A percentile compares a stretch with the other conserved stretches of the same genome.
Evolutionary conservation across 306 rosid species (phyloP).

Genomic region (Acacia melanoxylon): DNA sequence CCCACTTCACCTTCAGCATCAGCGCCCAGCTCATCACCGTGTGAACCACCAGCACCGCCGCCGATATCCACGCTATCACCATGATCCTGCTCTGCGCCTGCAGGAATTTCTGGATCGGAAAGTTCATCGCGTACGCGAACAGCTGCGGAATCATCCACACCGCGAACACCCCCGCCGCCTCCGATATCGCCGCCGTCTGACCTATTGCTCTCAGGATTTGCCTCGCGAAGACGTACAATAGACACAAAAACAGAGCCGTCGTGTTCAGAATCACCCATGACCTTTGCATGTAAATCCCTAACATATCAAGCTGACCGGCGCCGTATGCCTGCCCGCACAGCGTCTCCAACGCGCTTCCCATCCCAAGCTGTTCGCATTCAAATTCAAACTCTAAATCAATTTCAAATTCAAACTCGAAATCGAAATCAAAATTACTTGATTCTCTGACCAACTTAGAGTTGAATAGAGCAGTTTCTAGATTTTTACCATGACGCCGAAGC

Average conservation of each 20-base stretch:
- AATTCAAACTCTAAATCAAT: neutral
- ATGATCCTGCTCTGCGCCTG: conserved; percentile 86
- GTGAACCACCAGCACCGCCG: conserved; percentile 59
- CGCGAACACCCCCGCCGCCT: conserved; percentile 71
- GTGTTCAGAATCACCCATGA: conserved; percentile 74
- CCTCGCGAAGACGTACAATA: conserved; percentile 61
- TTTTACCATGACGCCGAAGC: conserved; percentile 72
- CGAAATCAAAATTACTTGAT: neutral
- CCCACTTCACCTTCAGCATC: conserved; percentile 66
- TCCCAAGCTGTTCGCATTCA: conserved; percentile 57
- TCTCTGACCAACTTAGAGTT: neutral
- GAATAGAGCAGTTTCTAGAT: neutral
- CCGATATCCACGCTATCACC: conserved; percentile 82
- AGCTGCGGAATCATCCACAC: conserved; percentile 91
- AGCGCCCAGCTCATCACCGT: conserved; percentile 68
- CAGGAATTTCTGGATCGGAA: conserved; percentile 74
- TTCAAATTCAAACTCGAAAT: too few relatives aligned
- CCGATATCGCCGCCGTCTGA: conserved; percentile 61
- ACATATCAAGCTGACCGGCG: conserved; percentile 73
- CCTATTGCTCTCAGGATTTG: conserved; percentile 56
- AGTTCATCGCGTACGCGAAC: conserved; percentile 78
- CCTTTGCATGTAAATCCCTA: conserved; percentile 87
- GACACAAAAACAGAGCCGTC: conserved; percentile 41
- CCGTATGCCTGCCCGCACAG: conserved; percentile 92
- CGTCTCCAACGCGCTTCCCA: conserved; percentile 95